Base-by-base conservation (phyloP, 768 basidiomycete genomes). In the Hericium coralloides region DNA sequence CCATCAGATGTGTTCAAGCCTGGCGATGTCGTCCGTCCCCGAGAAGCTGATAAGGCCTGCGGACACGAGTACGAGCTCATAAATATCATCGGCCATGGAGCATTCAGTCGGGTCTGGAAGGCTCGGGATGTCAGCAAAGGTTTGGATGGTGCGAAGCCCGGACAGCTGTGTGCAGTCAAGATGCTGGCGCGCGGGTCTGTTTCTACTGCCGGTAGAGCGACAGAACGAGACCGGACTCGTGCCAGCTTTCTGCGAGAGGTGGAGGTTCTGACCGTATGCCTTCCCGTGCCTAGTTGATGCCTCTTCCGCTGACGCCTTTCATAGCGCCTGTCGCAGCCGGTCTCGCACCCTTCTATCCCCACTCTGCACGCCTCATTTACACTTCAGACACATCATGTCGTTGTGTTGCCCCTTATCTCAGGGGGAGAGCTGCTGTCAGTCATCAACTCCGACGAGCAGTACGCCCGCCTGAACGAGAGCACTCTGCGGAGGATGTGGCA, bases 371-470 rank as follows among this genome's bases (percentile, higher is more conserved):
- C 59, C 6, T 82, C 84, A 55, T 82, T 93, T 67, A 81, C 86
- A 12, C 88, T 88, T 0, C 73, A 79, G 4, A 76, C 82, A 0
- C 83, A 89, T 66, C 88, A 93, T 67, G 81, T 87, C 58, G 79
- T 94, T 49, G 85, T 91, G 1, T 75, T 95, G 5, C 89, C 90
- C 23, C 83, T 83, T 64, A 69, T 91, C 2, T 72, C 76, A 0
- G 92, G 92, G 7, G 92, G 92, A 2, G 92, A 95, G 69, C 77
- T 94, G 14, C 82, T 94, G 59, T 82, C 85, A 8, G 74, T 91
- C 55, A 79, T 93, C 52, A 84, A 85, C 67, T 76, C 70, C 58
- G 82, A 79, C 66, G 71, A 62, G 20, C 63, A 63, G 26, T 68
- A 71, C 41, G 62, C 70, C 3, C 63, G 59, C 9, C 57, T 72